Percentiles rank a stretch among this genome's conserved stretches.
Conservation (phyloP, 305 asterid species). For the Fraxinus paxiana region DNA sequence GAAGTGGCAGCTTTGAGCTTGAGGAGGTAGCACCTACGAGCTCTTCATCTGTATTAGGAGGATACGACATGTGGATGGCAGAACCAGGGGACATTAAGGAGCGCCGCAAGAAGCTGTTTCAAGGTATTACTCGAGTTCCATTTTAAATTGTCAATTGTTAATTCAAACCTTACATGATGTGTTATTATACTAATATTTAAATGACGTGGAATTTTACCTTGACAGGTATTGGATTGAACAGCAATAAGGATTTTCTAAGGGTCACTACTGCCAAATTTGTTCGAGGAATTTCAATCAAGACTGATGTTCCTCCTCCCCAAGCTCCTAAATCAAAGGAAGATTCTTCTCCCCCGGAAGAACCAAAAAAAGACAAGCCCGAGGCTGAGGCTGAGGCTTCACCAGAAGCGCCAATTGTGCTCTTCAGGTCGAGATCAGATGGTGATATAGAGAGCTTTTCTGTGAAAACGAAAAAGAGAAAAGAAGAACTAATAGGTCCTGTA, state of each 20-base stretch:
- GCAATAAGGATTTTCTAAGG: slow-evolving; percentile 59
- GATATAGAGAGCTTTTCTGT: slow-evolving; percentile 57
- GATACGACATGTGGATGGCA: slow-evolving; percentile 81
- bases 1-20: slow-evolving; percentile 18
- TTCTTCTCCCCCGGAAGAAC: not conserved
- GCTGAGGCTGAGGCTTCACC: slow-evolving; percentile 15
- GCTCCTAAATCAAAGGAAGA: not conserved
- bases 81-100: slow-evolving; percentile 86
- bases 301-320: not conserved
- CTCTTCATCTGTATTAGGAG: slow-evolving; percentile 32
- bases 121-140: slow-evolving; percentile 29
- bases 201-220: not conserved
- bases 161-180: not conserved
- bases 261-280: slow-evolving; percentile 49
- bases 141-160: not conserved
- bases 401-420: slow-evolving; percentile 37
- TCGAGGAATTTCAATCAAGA: slow-evolving; percentile 32
- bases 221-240: slow-evolving; percentile 61
- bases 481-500: slow-evolving; percentile 53
- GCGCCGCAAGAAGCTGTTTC: slow-evolving; percentile 71
- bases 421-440: slow-evolving; percentile 84
- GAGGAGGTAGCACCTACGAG: slow-evolving; percentile 17
- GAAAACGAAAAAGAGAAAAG: slow-evolving; percentile 61
- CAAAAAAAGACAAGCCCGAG: not conserved
- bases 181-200: not conserved